Evolutionary conservation across 2,329 filamentous ascomycete genomes (phyloP).

Genomic region (Clarireedia sp.): DNA sequence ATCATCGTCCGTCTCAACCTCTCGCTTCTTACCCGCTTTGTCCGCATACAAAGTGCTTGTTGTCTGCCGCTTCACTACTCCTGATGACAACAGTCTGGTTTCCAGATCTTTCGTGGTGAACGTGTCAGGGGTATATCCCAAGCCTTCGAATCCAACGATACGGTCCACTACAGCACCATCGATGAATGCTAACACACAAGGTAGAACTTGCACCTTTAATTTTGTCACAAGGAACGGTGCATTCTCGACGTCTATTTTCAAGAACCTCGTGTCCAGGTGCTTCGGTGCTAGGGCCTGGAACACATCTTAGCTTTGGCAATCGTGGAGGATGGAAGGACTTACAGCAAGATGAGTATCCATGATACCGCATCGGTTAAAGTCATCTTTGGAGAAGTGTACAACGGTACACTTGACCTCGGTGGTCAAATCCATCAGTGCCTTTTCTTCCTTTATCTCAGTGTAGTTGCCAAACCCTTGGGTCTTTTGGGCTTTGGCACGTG

Average conservation of each 20-base stretch:
- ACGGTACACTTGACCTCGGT: conserved; percentile 33
- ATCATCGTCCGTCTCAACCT: conserved; percentile 34
- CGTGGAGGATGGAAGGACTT: not conserved
- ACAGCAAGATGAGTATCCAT: conserved; percentile 35
- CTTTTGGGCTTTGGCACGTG: conserved; percentile 43
- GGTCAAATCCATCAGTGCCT: conserved; percentile 43
- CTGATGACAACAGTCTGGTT: conserved; percentile 40
- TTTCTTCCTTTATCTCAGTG: conserved; percentile 49
- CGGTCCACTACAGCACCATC: conserved; percentile 47
- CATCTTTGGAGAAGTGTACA: conserved; percentile 35
- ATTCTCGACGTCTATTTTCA: conserved; percentile 52
- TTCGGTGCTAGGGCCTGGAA: conserved; percentile 41
- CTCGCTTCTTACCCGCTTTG: conserved; percentile 31
- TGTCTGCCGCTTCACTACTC: conserved; percentile 44
- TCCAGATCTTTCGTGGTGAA: conserved; percentile 49
- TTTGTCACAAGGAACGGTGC: conserved; percentile 51
- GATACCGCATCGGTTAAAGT: conserved; percentile 34
- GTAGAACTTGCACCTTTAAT: conserved; percentile 48
- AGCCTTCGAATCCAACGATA: conserved; percentile 51
- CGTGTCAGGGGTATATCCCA: conserved; percentile 42
- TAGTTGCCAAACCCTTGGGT: conserved; percentile 44
- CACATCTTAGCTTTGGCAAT: conserved; percentile 1
- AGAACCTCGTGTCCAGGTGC: conserved; percentile 50
- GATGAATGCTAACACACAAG: conserved; percentile 50
- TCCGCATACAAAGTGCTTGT: conserved; percentile 37